A percentile compares a stretch with the other conserved stretches of the same genome.
Conservation (phyloP, 2,329 filamentous ascomycete genomes). For the Penicillium aurantiogriseum region DNA sequence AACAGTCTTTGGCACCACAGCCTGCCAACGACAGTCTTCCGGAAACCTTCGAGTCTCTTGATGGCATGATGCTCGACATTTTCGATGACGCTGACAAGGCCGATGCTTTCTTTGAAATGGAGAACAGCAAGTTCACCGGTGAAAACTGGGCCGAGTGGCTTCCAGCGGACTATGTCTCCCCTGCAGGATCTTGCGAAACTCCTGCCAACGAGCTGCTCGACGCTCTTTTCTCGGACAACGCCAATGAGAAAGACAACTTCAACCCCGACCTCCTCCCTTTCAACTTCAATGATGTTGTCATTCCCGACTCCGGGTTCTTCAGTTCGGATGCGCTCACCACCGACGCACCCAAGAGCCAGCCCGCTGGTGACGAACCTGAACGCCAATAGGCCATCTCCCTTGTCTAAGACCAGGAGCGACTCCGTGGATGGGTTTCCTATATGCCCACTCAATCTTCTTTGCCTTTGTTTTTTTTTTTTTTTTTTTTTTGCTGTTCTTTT, state of each 20-base stretch:
- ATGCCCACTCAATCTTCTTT: background rate
- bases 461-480: conserved; percentile 2
- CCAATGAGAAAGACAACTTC: conserved; percentile 29
- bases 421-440: background rate
- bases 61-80: conserved; percentile 41
- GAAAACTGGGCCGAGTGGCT: conserved; percentile 41
- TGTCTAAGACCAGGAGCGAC: conserved; percentile 1
- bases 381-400: conserved; percentile 15
- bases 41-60: conserved; percentile 31
- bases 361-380: conserved; percentile 13
- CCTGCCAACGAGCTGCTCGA: conserved; percentile 36
- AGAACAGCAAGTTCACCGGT: conserved; percentile 23
- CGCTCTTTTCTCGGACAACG: conserved; percentile 35
- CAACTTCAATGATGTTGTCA: conserved; percentile 27
- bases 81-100: conserved; percentile 34
- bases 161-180: conserved; percentile 37
- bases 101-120: conserved; percentile 31
- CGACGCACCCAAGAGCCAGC: conserved; percentile 27
- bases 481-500: conserved; percentile 13
- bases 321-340: conserved; percentile 34
- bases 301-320: conserved; percentile 40
- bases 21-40: conserved; percentile 26
- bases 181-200: conserved; percentile 28
- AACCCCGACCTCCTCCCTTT: conserved; percentile 33
- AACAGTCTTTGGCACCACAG: conserved; percentile 14